phyloP scores from a whole-genome alignment of 108 stramenopile genomes.

The Schizochytrium sp. region DNA sequence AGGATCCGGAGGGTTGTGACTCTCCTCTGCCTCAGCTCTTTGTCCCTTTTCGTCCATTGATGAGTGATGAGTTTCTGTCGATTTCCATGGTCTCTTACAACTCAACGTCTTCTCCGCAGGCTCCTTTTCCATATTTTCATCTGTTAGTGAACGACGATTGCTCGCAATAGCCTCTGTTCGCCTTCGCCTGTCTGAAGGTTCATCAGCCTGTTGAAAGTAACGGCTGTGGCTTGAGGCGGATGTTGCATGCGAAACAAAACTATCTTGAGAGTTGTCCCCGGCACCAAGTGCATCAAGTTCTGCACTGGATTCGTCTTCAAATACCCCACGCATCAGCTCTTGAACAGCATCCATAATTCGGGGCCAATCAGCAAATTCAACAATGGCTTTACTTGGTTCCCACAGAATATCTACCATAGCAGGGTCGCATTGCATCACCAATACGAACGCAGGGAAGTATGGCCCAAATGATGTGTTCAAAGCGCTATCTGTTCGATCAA shows the following conservation, averaged over 20 bases:
- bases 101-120: no score
- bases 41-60: no score
- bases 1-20: neutral
- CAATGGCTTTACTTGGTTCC: neutral
- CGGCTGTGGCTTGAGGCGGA: neutral
- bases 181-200: no score
- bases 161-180: neutral
- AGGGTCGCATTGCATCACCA: conserved; percentile 1
- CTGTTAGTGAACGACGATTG: no score
- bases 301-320: neutral
- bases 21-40: no score
- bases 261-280: neutral
- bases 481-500: neutral
- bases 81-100: no score
- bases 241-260: neutral
- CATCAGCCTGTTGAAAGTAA: neutral
- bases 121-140: no score
- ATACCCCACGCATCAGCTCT: neutral
- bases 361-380: conserved; percentile 27
- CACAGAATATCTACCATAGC: neutral
- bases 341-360: neutral
- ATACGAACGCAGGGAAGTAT: conserved; percentile 39
- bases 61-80: no score
- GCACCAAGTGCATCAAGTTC: neutral
- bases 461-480: neutral